phyloP scores from a whole-genome alignment of 192 early-diverging fungal genomes.

The Helicostylum pulchrum region DNA sequence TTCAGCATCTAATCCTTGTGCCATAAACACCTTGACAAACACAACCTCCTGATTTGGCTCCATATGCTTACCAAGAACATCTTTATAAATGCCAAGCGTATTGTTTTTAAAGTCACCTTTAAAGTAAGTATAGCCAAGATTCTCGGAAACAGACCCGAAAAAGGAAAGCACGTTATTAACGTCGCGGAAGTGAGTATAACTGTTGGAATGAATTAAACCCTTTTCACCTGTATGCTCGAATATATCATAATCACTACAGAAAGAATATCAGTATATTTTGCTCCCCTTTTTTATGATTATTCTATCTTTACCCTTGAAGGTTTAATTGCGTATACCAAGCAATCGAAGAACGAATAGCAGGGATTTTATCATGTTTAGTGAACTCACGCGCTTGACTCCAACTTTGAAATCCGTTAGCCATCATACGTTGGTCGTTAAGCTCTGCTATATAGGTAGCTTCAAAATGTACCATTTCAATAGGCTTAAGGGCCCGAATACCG shows the following conservation, averaged over 20 bases:
- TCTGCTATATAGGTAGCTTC: slow-evolving; percentile 21
- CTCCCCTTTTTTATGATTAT: slow-evolving; percentile 1
- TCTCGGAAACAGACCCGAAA: slow-evolving; percentile 45
- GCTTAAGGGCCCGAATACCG: slow-evolving; percentile 1
- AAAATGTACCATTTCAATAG: slow-evolving; percentile 20
- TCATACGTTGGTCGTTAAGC: slow-evolving; percentile 27
- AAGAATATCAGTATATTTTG: background rate
- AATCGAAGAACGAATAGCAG: slow-evolving; percentile 35
- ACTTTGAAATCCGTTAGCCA: slow-evolving; percentile 51
- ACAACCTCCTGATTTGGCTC: background rate
- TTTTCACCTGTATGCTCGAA: slow-evolving; percentile 41
- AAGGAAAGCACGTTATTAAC: slow-evolving; percentile 27
- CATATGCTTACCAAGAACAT: slow-evolving; percentile 40
- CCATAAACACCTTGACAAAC: slow-evolving; percentile 19
- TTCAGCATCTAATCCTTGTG: slow-evolving; percentile 27
- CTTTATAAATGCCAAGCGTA: slow-evolving; percentile 40
- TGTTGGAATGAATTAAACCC: slow-evolving; percentile 46
- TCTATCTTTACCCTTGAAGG: slow-evolving; percentile 36
- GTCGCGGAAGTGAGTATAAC: slow-evolving; percentile 45
- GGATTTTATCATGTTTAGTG: slow-evolving; percentile 31
- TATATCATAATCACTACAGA: slow-evolving; percentile 38
- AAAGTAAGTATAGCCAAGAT: slow-evolving; percentile 49
- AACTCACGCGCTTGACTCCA: slow-evolving; percentile 44
- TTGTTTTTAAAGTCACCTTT: slow-evolving; percentile 37
- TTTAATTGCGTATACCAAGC: slow-evolving; percentile 33